A percentile compares a stretch with the other conserved stretches of the same genome.
phyloP scores from a whole-genome alignment of 176 grass and related monocot genomes.

The Rhynchospora pubera region DNA sequence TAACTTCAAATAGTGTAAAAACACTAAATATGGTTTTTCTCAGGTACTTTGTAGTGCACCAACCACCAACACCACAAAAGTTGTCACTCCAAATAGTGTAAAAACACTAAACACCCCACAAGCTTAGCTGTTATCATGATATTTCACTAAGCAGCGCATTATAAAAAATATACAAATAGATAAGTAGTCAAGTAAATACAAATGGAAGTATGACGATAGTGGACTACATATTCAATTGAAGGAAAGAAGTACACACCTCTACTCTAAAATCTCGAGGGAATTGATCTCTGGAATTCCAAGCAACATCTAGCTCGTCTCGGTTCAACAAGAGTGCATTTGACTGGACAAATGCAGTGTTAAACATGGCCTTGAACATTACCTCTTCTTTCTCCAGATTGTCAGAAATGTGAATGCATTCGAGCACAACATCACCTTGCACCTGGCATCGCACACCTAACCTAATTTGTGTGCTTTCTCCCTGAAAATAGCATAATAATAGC shows the following conservation, averaged over 20 bases:
- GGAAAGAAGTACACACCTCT: constrained; percentile 47
- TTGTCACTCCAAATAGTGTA: background rate
- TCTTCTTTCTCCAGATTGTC: constrained; percentile 57
- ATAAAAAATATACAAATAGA: constrained; percentile 2
- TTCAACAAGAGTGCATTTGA: constrained; percentile 65
- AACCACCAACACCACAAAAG: background rate
- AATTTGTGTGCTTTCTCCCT: constrained; percentile 35
- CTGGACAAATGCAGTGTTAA: constrained; percentile 89
- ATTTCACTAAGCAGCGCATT: constrained; percentile 26
- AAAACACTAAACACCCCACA: background rate
- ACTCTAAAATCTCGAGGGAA: constrained; percentile 79
- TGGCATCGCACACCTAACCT: constrained; percentile 30
- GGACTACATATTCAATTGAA: constrained; percentile 3
- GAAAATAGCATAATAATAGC: constrained; percentile 37
- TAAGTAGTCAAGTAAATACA: background rate
- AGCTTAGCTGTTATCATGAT: background rate
- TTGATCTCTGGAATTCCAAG: constrained; percentile 79
- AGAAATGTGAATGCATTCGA: constrained; percentile 78
- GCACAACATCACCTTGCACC: constrained; percentile 66
- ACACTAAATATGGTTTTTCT: background rate
- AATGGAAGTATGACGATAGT: background rate
- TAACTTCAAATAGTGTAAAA: too few relatives aligned
- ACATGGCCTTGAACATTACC: constrained; percentile 87
- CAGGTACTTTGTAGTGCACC: background rate
- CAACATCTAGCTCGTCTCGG: constrained; percentile 83